phyloP scores from a whole-genome alignment of 148 eudicot genomes.

The Nepenthes gracilis region DNA sequence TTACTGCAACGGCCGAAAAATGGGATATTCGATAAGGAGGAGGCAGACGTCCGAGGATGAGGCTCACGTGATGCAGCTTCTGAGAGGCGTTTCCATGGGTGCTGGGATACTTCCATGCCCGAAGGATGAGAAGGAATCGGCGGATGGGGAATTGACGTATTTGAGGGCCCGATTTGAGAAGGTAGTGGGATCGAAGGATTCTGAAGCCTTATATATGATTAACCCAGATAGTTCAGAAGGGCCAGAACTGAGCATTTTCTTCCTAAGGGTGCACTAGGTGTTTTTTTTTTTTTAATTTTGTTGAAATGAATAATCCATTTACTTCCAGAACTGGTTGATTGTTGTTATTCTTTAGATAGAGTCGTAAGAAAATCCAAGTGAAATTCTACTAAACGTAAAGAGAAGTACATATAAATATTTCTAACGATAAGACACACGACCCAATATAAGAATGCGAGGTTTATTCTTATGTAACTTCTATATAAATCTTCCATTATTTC shows the following conservation, averaged over 20 bases:
- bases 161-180: slow-evolving; percentile 71
- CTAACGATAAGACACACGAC: too few species aligned
- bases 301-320: too few species aligned
- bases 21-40: slow-evolving; percentile 64
- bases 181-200: slow-evolving; percentile 78
- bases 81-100: slow-evolving; percentile 86
- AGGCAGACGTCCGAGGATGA: slow-evolving; percentile 63
- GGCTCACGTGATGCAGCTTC: slow-evolving; percentile 48
- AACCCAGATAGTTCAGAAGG: slow-evolving; percentile 73
- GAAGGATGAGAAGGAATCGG: slow-evolving; percentile 9
- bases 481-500: too few species aligned
- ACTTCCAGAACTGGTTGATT: too few species aligned
- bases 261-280: slow-evolving; percentile 20
- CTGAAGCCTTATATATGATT: slow-evolving; percentile 74
- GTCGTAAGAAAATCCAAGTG: too few species aligned
- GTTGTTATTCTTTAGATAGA: too few species aligned
- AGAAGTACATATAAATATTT: too few species aligned
- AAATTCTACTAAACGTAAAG: too few species aligned
- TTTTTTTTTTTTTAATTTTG: too few species aligned
- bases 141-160: slow-evolving; percentile 63
- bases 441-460: too few species aligned
- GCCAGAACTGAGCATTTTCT: slow-evolving; percentile 79
- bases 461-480: too few species aligned
- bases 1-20: slow-evolving; percentile 60
- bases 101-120: slow-evolving; percentile 69